Conservation (phyloP, 805 yeast species). For the Candida sakaeoensis region DNA sequence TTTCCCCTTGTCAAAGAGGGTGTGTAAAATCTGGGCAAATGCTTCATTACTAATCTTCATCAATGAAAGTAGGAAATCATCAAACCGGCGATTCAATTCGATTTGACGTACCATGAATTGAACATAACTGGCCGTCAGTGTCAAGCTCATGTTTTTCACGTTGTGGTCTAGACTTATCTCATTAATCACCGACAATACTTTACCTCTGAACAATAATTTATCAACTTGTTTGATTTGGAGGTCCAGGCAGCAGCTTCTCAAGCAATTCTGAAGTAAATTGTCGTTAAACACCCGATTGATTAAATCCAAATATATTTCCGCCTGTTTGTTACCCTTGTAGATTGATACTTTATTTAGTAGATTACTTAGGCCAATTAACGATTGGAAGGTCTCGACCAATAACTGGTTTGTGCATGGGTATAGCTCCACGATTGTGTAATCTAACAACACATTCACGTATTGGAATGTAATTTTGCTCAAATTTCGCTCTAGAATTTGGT, state of each 20-base stretch:
- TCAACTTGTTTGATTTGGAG: slow-evolving; percentile 30
- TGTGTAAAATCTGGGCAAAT: slow-evolving; percentile 18
- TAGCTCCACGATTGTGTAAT: slow-evolving; percentile 32
- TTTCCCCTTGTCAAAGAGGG: slow-evolving; percentile 16
- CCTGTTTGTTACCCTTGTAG: background rate
- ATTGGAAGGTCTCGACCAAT: slow-evolving; percentile 15
- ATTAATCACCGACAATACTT: slow-evolving; percentile 20
- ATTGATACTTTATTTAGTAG: slow-evolving; percentile 16
- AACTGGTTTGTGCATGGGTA: slow-evolving; percentile 17
- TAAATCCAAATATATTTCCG: background rate
- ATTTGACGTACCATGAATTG: slow-evolving; percentile 13
- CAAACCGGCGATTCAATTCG: slow-evolving; percentile 11
- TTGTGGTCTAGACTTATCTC: slow-evolving; percentile 16
- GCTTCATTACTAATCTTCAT: slow-evolving; percentile 16
- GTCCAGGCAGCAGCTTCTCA: background rate
- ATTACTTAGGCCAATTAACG: slow-evolving; percentile 31
- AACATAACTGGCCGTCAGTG: slow-evolving; percentile 18
- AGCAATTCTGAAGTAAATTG: slow-evolving; percentile 2
- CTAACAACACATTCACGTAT: slow-evolving; percentile 20
- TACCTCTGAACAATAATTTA: slow-evolving; percentile 35
- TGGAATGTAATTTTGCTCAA: background rate
- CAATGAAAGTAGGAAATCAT: slow-evolving; percentile 19
- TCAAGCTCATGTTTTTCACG: slow-evolving; percentile 9
- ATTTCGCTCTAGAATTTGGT: slow-evolving; percentile 1
- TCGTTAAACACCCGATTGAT: slow-evolving; percentile 3